Evolutionary conservation across 306 rosid genomes (phyloP).

Genomic region (Prunus davidiana): DNA sequence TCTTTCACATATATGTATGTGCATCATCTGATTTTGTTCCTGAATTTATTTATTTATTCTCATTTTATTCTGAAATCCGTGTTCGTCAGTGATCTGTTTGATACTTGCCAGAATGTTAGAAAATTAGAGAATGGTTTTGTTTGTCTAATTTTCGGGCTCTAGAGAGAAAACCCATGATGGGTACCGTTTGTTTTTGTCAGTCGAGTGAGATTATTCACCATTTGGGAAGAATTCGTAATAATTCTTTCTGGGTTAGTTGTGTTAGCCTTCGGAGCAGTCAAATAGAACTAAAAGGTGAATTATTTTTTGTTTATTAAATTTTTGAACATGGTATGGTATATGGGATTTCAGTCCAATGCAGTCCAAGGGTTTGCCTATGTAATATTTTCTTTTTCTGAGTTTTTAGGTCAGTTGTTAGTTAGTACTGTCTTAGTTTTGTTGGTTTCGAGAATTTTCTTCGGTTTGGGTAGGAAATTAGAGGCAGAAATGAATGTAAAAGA

Average conservation of each 20-base stretch:
- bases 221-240: not conserved
- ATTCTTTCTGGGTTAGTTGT: not conserved
- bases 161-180: not conserved
- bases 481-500: not conserved
- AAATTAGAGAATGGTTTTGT: not conserved
- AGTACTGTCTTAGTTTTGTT: not conserved
- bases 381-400: not conserved
- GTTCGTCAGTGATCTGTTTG: not conserved
- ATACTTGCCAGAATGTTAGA: not conserved
- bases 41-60: not conserved
- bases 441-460: not conserved
- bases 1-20: not conserved
- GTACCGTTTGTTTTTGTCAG: not conserved
- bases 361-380: not conserved
- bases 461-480: not conserved
- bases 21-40: not conserved
- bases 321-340: not conserved
- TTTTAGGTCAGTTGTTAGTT: not conserved
- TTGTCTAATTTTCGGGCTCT: not conserved
- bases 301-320: not conserved
- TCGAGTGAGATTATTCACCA: not conserved
- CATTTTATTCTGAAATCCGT: not conserved
- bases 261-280: not conserved
- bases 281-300: not conserved
- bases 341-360: not conserved